Conservation (phyloP, 2,329 filamentous ascomycete species). For the Botrytis galanthina region DNA sequence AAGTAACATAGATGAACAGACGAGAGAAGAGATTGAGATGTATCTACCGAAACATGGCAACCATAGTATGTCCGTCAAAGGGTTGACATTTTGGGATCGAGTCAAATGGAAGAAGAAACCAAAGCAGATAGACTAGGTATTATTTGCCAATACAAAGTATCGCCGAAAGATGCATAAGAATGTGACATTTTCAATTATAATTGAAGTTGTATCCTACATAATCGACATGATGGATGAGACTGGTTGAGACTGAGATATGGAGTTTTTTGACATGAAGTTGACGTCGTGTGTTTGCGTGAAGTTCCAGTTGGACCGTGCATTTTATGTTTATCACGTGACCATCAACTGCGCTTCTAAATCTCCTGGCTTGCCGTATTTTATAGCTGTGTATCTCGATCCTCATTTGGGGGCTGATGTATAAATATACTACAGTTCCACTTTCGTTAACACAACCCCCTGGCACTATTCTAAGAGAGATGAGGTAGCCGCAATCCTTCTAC, state of each 20-base stretch:
- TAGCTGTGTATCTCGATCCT: neutral
- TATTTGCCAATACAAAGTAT: no score
- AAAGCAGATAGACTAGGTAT: neutral
- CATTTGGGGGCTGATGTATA: slow-evolving; percentile 13
- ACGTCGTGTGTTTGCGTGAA: neutral
- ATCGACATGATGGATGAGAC: neutral
- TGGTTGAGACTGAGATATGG: neutral
- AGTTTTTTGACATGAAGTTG: neutral
- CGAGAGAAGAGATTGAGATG: slow-evolving; percentile 9
- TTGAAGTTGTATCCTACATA: neutral
- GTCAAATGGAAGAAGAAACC: slow-evolving; percentile 4
- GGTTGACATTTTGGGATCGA: slow-evolving; percentile 14
- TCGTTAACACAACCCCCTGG: neutral
- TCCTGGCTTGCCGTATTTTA: neutral
- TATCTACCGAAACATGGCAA: slow-evolving; percentile 6
- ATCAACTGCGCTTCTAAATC: neutral
- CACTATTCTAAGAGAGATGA: slow-evolving; percentile 17
- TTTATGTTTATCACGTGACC: neutral
- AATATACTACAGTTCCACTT: neutral
- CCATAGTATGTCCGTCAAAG: neutral
- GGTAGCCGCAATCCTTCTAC: slow-evolving; percentile 15
- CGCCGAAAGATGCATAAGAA: neutral
- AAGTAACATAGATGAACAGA: neutral
- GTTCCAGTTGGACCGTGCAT: neutral
- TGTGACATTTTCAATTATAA: no score